Evolutionary conservation across 257 asterid genomes (phyloP), one percentile per base, ranked within the genome.

Genomic region (Scutellaria barbata): DNA sequence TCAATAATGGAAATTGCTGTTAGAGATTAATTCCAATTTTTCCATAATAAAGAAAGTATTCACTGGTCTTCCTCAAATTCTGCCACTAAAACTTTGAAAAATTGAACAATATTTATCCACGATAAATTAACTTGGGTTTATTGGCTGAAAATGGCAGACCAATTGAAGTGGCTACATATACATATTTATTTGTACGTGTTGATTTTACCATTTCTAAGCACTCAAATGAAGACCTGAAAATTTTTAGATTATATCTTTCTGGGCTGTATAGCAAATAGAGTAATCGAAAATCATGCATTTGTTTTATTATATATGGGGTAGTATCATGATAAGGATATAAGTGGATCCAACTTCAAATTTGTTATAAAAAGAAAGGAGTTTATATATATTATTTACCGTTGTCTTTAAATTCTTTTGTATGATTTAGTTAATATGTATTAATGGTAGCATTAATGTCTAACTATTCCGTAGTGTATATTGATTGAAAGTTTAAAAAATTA

Each of bases 31-130:
- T 72, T 11, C 46, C 54, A 54, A 42, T 43, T 48, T 75, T 61
- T 70, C 48, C 65, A 56, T 50, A 37, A 58, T 30, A 30, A 30
- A 22, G 25, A 22, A 30, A 30, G 5, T 45, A 48, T 25, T 45
- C 57, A 35, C 46, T 30, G 45, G 82, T 83, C 80, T 81, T 80
- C 83, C 80, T 78, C 55, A 76, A 72, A 73, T 78, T 81, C 80
- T 74, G 80, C 83, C 88, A 78, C 85, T 75, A 57, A 58, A 58
- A 46, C 81, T 77, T 77, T 72, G 77, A 80, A 71, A 59, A 58
- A 30, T 61, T 47, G 14, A 42, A 40, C 45, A n/a, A 25, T 25
- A 12, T 18, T 54, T 39, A 7, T 3, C 5, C 11, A 65, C 17
- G 35, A 18, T 2, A 43, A 2, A 30, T 45, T 56, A 46, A 35